Conservation (phyloP, 768 basidiomycete species). For the Botryobasidium botryosum region DNA sequence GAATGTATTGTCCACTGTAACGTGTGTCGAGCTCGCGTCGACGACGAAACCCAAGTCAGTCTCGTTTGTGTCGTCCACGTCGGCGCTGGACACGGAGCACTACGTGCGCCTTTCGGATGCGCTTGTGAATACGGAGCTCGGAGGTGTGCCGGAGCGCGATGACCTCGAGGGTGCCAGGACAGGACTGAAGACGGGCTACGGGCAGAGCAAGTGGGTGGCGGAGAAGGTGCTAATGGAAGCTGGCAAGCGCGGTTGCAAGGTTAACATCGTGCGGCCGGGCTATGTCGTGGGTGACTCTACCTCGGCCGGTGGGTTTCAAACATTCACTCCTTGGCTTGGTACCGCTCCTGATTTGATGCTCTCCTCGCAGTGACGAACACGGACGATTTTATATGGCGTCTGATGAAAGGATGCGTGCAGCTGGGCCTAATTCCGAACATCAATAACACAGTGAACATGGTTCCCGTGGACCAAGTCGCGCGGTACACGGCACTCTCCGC, state of each 20-base stretch:
- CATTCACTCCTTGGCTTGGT: too few relatives aligned
- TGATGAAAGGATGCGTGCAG: constrained; percentile 97
- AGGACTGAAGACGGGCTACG: constrained; percentile 78
- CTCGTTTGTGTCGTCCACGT: constrained; percentile 89
- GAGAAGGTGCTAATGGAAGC: constrained; percentile 91
- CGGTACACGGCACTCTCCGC: constrained; percentile 61
- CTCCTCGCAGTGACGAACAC: constrained; percentile 76
- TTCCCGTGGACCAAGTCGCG: constrained; percentile 93
- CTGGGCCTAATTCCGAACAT: constrained; percentile 94
- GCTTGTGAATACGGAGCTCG: constrained; percentile 18
- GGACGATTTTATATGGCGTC: constrained; percentile 95
- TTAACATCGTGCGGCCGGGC: constrained; percentile 81
- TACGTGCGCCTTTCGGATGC: constrained; percentile 80
- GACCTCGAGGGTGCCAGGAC: constrained; percentile 69
- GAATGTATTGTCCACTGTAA: constrained; percentile 86
- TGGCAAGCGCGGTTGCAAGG: constrained; percentile 64
- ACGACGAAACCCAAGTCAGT: constrained; percentile 53
- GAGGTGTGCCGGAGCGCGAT: constrained; percentile 72
- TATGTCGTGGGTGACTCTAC: constrained; percentile 90
- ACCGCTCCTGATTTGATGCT: constrained; percentile 6
- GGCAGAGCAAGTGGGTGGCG: constrained; percentile 96
- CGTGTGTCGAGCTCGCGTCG: constrained; percentile 63
- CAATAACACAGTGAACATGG: constrained; percentile 96
- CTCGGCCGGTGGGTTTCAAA: constrained; percentile 49
- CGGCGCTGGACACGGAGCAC: constrained; percentile 81